phyloP scores from a whole-genome alignment of 345 rosid genomes.

The Melaleuca alternifolia region DNA sequence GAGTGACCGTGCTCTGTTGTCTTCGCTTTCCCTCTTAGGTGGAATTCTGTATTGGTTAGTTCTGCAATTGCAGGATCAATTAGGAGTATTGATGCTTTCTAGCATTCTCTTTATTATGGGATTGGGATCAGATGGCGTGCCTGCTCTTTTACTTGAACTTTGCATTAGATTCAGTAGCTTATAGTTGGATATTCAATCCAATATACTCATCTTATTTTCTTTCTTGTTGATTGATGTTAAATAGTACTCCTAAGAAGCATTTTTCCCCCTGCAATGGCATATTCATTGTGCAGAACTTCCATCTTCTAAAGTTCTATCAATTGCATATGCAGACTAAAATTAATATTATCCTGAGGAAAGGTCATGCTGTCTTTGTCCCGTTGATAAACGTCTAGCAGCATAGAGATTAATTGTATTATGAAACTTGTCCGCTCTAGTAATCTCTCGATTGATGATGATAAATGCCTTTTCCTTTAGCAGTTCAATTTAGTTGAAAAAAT shows the following conservation, averaged over 20 bases:
- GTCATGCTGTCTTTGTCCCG: not conserved
- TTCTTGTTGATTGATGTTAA: not conserved
- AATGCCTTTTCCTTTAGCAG: not conserved
- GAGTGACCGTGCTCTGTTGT: not conserved
- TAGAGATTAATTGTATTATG: not conserved
- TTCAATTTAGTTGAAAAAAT: not conserved
- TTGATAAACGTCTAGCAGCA: not conserved
- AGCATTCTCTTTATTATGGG: not conserved
- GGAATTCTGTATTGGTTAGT: not conserved
- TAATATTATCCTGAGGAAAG: not conserved
- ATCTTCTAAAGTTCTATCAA: not conserved
- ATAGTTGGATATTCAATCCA: not conserved
- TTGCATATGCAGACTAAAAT: not conserved
- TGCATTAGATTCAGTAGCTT: not conserved
- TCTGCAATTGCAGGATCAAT: not conserved
- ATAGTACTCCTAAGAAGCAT: not conserved
- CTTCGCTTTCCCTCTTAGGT: not conserved
- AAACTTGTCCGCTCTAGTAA: not conserved
- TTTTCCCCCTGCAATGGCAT: not conserved
- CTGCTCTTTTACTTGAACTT: not conserved
- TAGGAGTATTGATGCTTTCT: not conserved
- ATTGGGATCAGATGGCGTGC: not conserved
- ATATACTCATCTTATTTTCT: not conserved
- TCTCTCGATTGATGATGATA: not conserved
- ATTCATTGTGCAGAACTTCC: not conserved